Conservation (phyloP, 345 rosid genomes). For the Combretum micranthum region DNA sequence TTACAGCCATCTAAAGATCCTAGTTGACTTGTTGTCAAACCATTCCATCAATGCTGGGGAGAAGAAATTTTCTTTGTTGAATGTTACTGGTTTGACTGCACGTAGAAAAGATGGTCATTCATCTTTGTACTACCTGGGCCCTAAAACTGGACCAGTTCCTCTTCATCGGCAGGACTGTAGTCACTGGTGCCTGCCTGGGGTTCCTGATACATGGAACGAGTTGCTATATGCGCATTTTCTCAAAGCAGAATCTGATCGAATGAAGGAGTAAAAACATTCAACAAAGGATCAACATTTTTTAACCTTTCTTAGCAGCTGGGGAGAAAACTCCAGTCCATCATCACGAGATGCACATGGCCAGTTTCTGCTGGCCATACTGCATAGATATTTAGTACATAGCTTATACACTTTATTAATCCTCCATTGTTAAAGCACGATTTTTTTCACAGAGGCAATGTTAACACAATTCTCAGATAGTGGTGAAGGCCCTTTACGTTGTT, state of each 20-base stretch:
- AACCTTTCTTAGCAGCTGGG: no score
- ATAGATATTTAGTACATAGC: no score
- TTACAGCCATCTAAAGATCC: conserved; percentile 24
- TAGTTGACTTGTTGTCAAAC: conserved; percentile 28
- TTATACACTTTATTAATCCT: no score
- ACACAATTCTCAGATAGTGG: no score
- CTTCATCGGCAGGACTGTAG: conserved; percentile 77
- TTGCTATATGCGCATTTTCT: conserved; percentile 47
- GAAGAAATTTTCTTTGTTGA: conserved; percentile 36
- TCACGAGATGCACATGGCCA: no score
- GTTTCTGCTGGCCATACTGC: no score
- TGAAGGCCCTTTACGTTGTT: no score
- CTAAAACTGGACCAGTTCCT: conserved; percentile 36
- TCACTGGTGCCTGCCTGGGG: conserved; percentile 90
- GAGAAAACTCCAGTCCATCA: no score
- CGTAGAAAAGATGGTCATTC: conserved; percentile 75
- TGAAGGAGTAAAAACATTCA: conserved; percentile 7
- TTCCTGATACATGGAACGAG: conserved; percentile 75
- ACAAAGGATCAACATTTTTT: conserved; percentile 4
- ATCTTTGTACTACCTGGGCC: conserved; percentile 51
- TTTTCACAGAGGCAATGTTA: no score
- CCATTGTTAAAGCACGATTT: no score
- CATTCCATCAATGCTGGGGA: conserved; percentile 20
- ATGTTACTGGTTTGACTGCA: conserved; percentile 54
- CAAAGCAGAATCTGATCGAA: conserved; percentile 16